Conservation (phyloP, 257 asterid genomes). For the Primulina eburnea region DNA sequence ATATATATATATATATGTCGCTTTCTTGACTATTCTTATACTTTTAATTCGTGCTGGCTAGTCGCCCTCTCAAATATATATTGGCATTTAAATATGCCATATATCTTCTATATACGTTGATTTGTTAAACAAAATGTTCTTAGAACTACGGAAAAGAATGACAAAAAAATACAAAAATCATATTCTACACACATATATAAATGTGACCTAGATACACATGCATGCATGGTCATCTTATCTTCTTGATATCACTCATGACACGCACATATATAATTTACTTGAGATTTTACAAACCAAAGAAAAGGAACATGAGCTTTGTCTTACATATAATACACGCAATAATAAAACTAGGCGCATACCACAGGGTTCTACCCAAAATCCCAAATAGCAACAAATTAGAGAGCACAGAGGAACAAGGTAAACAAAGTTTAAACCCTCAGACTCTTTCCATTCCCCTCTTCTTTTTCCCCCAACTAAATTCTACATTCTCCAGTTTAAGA, state of each 20-base stretch:
- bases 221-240: constrained; percentile 21
- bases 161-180: too few relatives aligned
- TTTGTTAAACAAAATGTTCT: too few relatives aligned
- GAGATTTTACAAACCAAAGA: constrained; percentile 7
- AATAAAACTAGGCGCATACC: neutral
- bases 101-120: too few relatives aligned
- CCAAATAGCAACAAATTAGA: constrained; percentile 31
- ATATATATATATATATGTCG: neutral
- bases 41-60: neutral
- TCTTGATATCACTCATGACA: constrained; percentile 13
- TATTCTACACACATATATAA: neutral
- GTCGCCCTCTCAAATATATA: neutral
- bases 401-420: constrained; percentile 35
- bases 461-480: neutral
- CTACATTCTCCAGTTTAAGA: constrained; percentile 30
- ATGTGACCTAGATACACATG: neutral
- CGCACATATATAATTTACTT: neutral
- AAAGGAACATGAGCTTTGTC: constrained; percentile 18
- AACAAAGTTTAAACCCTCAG: constrained; percentile 2
- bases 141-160: too few relatives aligned
- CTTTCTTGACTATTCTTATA: constrained; percentile 22
- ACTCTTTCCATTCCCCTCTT: constrained; percentile 17
- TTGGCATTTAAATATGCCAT: too few relatives aligned
- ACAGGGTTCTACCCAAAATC: constrained; percentile 25
- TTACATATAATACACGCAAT: constrained; percentile 11